These are phyloP conservation scores for Tuber borchii DNA, from an alignment of 495 filamentous ascomycete genomes.

Conservation along the genomic window DNA sequence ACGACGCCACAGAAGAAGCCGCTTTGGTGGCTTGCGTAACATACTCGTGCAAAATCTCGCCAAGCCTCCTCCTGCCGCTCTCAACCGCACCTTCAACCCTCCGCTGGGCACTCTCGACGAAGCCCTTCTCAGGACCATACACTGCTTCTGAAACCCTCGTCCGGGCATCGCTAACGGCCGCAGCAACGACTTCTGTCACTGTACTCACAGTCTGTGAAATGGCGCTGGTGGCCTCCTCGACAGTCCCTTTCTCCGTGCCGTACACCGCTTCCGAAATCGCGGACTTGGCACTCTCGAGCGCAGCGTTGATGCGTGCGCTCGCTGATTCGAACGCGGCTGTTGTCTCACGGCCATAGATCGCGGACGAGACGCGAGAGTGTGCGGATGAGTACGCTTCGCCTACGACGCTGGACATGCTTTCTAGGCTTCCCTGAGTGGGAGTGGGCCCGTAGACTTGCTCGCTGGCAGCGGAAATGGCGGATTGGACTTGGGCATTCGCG, in stretches of 20 bases:
- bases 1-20: conserved; percentile 42
- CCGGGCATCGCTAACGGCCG: conserved; percentile 35
- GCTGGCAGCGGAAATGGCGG: conserved; percentile 56
- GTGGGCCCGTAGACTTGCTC: conserved; percentile 53
- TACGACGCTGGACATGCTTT: conserved; percentile 51
- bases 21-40: conserved; percentile 44
- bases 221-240: conserved; percentile 27
- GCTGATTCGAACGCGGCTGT: conserved; percentile 45
- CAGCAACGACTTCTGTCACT: conserved; percentile 30
- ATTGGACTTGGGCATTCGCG: conserved; percentile 53
- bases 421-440: conserved; percentile 51
- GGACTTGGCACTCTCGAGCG: conserved; percentile 41
- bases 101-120: conserved; percentile 45
- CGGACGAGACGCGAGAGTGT: conserved; percentile 48
- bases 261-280: conserved; percentile 45
- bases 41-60: conserved; percentile 50
- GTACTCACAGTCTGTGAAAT: conserved; percentile 27
- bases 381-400: conserved; percentile 51
- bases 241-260: conserved; percentile 40
- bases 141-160: conserved; percentile 40
- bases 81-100: conserved; percentile 20
- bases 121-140: conserved; percentile 47
- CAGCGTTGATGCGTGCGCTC: conserved; percentile 44
- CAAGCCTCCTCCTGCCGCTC: conserved; percentile 50
- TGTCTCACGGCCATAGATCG: conserved; percentile 51